phyloP scores from a whole-genome alignment of 2,329 filamentous ascomycete species.

The Penicillium hesseltinei region DNA sequence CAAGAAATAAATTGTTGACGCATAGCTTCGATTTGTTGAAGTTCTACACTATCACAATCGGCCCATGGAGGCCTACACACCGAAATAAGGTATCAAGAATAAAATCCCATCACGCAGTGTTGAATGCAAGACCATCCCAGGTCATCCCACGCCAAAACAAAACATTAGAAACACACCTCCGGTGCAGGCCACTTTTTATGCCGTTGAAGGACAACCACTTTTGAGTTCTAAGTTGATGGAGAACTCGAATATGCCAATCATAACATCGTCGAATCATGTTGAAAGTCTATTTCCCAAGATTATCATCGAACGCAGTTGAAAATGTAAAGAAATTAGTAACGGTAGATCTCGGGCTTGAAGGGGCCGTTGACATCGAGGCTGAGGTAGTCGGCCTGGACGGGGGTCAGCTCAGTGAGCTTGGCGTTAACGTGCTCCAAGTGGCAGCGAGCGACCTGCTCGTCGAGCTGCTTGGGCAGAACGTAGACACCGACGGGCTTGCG shows the following conservation, averaged over 20 bases:
- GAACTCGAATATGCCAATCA: constrained; percentile 52
- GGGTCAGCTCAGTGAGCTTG: constrained; percentile 82
- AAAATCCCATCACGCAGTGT: constrained; percentile 32
- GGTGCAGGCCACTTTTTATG: constrained; percentile 45
- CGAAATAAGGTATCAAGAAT: constrained; percentile 24
- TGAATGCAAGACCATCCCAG: constrained; percentile 41
- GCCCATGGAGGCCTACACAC: constrained; percentile 17
- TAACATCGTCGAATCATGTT: constrained; percentile 62
- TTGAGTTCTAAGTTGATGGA: constrained; percentile 46
- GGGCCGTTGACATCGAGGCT: constrained; percentile 81
- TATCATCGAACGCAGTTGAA: constrained; percentile 30
- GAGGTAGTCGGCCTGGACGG: constrained; percentile 92
- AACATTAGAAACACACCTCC: constrained; percentile 28
- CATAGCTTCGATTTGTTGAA: constrained; percentile 14
- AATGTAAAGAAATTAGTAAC: constrained; percentile 58
- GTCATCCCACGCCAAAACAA: constrained; percentile 32
- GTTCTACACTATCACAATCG: constrained; percentile 13
- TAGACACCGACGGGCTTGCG: constrained; percentile 92
- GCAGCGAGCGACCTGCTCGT: constrained; percentile 95
- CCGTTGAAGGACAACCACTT: constrained; percentile 63
- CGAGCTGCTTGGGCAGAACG: constrained; percentile 96
- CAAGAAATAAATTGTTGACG: constrained; percentile 2
- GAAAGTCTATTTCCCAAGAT: constrained; percentile 44
- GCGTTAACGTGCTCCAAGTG: constrained; percentile 92
- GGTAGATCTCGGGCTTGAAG: constrained; percentile 82